Evolutionary conservation across 1,139 yeast species (phyloP), one percentile per base, ranked within the genome.

Genomic region (Pichia cactophila): DNA sequence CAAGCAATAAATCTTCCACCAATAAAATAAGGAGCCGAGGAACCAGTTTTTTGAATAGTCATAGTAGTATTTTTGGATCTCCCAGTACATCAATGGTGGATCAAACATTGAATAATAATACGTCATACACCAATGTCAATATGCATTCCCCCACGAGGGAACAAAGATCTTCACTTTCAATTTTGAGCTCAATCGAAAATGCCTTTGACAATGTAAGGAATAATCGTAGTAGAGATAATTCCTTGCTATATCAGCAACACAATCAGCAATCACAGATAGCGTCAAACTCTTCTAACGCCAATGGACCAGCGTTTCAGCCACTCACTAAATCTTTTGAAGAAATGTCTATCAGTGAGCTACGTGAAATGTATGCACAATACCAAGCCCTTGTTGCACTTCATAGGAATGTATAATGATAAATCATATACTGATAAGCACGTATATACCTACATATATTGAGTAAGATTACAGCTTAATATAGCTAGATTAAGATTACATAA

Each of bases 291-390:
- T 31, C 35, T 3, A 31, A 31, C n/a, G 35, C 35, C n/a, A 31
- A 11, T 31, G 16, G 12, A 31, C n/a, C 44, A 5, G 16, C 29
- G 11, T 26, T 33, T 14, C 14, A 42, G 23, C 43, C 43, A 16
- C 29, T 42, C 23, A 42, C 37, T 20, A 44, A 44, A 23, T 17
- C 41, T 28, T 26, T 45, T 11, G 50, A 55, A 28, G 58, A 57
- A 5, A 41, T 68, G 50, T 61, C 60, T 2, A 47, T 69, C 5
- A 43, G 48, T 3, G 69, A 69, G 41, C 52, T 69, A 42, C 53
- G 53, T 33, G 61, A 61, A 37, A 51, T 69, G 52, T 65, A 62
- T 50, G 54, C 60, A n/a, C 65, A 63, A 45, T 68, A 68, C 51
- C 61, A 58, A n/a, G 31, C 44, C 7, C 43, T 41, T 26, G 43